Evolutionary conservation across 371 early-diverging fungal species (phyloP), one percentile per base, ranked within the genome.

Genomic region (Apophysomyces ossiformis): DNA sequence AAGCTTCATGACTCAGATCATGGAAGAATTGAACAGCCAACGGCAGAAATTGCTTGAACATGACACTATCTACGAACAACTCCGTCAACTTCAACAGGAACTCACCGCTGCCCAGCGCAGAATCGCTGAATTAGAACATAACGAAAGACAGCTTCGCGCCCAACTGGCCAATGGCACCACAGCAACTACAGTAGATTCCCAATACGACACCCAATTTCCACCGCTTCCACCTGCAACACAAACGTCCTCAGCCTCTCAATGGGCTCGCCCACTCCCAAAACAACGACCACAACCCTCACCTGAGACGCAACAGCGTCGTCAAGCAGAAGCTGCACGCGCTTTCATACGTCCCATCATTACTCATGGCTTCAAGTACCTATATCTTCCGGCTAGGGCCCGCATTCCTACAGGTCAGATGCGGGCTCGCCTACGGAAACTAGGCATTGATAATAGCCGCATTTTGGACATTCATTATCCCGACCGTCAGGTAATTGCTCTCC

Each of bases 221-320:
- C 26, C 26, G 26, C 26, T 26, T 26, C 26, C 26, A 26, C 26
- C 26, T 26, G 2, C 26, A 26, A 26, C 26, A 1, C 26, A 26
- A 26, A 26, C 26, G 26, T 26, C 26, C 26, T 26, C 5, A 46
- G 5, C 11, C 47, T 46, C 47, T 12, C 47, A 46, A 46, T 26
- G 26, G 26, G 26, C 26, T 26, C 26, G 26, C 2, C 1, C 12
- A 16, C n/a, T 15, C 47, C 18, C 47, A 6, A n/a, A 12, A n/a
- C 47, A 12, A 11, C 15, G n/a, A n/a, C 47, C 47, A 46, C n/a
- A 46, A 1, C n/a, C 18, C n/a, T 7, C 12, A 6, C 47, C 47
- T 67, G 83, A 50, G n/a, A 46, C 0, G 2, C 47, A 13, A 13
- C 60, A 60, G 18, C 44, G 39, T 39, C 37, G 41, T 13, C 37